These are phyloP conservation scores for Diplocarpon rosae DNA, from an alignment of 2,329 filamentous ascomycete genomes.

Conservation along the genomic window DNA sequence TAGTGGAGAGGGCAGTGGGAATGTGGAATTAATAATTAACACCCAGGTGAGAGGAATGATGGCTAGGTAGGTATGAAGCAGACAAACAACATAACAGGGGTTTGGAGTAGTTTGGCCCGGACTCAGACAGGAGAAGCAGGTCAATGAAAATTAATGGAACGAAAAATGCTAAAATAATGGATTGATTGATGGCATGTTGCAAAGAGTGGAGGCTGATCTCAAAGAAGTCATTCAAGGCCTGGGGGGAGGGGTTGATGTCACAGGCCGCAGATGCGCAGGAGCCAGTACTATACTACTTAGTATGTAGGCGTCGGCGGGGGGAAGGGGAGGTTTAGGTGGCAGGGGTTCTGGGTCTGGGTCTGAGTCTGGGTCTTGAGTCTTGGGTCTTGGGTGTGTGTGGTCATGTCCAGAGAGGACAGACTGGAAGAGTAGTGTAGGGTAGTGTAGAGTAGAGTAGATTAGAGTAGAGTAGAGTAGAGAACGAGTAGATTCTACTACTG, in stretches of 20 bases:
- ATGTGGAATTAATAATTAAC: constrained; percentile 6
- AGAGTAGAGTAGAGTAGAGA: no score
- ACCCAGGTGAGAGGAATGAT: constrained; percentile 12
- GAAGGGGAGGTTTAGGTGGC: background rate
- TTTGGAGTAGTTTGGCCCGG: background rate
- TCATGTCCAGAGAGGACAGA: background rate
- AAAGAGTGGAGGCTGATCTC: constrained; percentile 19
- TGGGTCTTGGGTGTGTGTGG: background rate
- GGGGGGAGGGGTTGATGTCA: constrained; percentile 28
- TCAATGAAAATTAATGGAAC: constrained; percentile 7
- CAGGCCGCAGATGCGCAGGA: constrained; percentile 14
- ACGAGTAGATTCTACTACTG: no score
- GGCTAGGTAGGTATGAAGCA: background rate
- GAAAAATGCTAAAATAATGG: constrained; percentile 1
- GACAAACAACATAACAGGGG: no score
- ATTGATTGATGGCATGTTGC: constrained; percentile 10
- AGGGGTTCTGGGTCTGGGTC: background rate
- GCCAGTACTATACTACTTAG: constrained; percentile 3
- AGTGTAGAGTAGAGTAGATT: background rate
- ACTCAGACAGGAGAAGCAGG: constrained; percentile 12
- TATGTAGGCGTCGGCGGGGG: background rate
- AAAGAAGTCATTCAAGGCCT: constrained; percentile 19
- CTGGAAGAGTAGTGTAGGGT: background rate
- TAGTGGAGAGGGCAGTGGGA: no score
- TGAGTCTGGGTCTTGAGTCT: background rate